These are phyloP conservation scores for Nicotiana sylvestris DNA, from an alignment of 257 asterid genomes.

Conservation along the genomic window DNA sequence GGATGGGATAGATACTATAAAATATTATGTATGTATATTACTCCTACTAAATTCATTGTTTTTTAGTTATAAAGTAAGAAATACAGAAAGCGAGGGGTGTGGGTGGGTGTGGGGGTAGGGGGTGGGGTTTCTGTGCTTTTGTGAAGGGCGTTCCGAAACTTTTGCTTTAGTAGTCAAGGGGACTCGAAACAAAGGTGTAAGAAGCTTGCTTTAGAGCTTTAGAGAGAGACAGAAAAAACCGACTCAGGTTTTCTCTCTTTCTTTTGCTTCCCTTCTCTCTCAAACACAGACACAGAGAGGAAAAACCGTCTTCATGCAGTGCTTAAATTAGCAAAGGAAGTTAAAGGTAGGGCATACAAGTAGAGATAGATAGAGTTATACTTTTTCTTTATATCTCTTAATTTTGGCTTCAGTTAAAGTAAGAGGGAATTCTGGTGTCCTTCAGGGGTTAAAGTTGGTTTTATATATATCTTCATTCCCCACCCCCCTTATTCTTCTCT, in stretches of 20 bases:
- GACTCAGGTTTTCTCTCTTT: conserved; percentile 28
- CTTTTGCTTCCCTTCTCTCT: conserved; percentile 13
- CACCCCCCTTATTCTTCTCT: conserved; percentile 11
- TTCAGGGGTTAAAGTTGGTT: conserved; percentile 49
- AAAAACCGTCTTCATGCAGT: conserved; percentile 29
- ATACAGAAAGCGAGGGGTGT: not conserved
- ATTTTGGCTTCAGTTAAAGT: conserved; percentile 62
- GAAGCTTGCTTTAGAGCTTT: conserved; percentile 15
- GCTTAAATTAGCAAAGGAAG: conserved; percentile 57
- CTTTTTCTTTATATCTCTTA: conserved; percentile 71
- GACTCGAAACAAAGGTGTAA: conserved; percentile 25
- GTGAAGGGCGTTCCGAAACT: conserved; percentile 36
- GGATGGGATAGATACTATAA: too few relatives aligned
- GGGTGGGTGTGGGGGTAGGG: not conserved
- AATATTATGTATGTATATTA: too few relatives aligned
- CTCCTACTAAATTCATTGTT: too few relatives aligned
- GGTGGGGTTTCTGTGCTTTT: conserved; percentile 10
- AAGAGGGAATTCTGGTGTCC: conserved; percentile 45
- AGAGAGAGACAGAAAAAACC: conserved; percentile 17
- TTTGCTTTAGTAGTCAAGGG: conserved; percentile 74
- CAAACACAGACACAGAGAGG: conserved; percentile 5
- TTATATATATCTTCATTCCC: conserved; percentile 25
- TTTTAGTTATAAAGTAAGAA: not conserved
- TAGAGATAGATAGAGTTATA: not conserved
- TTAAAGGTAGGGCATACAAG: conserved; percentile 6